Evolutionary conservation across 108 stramenopile genomes (phyloP), one percentile per base, ranked within the genome.

Genomic region (Conticribra guillardii): DNA sequence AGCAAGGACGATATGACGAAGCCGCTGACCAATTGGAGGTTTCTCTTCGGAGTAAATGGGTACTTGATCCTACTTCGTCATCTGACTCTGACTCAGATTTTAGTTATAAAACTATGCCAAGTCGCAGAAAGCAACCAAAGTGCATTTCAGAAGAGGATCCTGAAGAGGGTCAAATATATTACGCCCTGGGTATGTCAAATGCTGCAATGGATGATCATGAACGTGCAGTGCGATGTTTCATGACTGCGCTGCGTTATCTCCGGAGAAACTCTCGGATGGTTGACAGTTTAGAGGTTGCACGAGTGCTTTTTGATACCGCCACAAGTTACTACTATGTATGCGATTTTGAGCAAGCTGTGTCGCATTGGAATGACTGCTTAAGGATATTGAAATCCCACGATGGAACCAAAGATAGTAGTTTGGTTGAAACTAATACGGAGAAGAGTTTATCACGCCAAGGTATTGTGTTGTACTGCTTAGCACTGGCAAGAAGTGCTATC

Each of bases 281-380:
- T 17, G 78, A 83, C 45, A 70, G 68, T 33, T 26, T 65, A 41
- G 66, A 70, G 54, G 78, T 74, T 15, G 71, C 72, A 21, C 68
- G 73, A 26, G 66, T 80, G 27, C 54, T 79, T 5, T 79, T 79
- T 52, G 82, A 83, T 54, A 73, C 64, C 15, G 82, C 74, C 11
- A 63, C 69, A 16, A 74, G 78, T 67, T 83, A 83, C 34, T 83
- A 79, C 46, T 76, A 75, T 22, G 30, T 83, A 16, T 69, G 73
- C 32, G 74, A 83, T 28, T 83, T 74, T 47, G 74, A 74, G 15
- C 69, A 79, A 62, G 73, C 82, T 1, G 28, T 54, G 30, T 69
- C 61, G 3, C 73, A 55, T 49, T 83, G 73, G 68, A 31, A 22
- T 16, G 78, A 79, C 18, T 74, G 78, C 48, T 48, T 75, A 5